phyloP scores from a whole-genome alignment of 192 early-diverging fungal genomes.

The Coemansia sp. region DNA sequence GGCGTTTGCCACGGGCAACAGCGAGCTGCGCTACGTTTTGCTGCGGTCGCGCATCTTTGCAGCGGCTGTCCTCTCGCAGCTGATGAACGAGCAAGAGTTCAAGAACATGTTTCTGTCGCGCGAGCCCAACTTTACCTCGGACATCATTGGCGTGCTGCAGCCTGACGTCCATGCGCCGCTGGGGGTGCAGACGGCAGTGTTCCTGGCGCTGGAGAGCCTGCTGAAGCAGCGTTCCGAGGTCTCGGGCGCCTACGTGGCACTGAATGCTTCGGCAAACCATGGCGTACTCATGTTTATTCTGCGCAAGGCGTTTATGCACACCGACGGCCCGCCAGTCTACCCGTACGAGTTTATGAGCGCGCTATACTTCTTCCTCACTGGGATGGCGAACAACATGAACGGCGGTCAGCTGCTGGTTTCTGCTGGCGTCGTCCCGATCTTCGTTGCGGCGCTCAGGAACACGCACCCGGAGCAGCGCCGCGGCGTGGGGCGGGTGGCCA shows the following conservation, averaged over 20 bases:
- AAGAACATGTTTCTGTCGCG: constrained; percentile 75
- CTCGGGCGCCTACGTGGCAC: constrained; percentile 72
- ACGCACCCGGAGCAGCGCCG: constrained; percentile 51
- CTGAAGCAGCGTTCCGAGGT: constrained; percentile 70
- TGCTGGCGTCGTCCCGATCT: constrained; percentile 79
- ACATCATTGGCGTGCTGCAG: constrained; percentile 70
- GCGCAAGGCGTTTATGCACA: constrained; percentile 59
- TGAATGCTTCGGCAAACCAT: constrained; percentile 91
- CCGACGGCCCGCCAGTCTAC: constrained; percentile 36
- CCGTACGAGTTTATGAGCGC: constrained; percentile 75
- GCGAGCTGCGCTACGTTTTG: constrained; percentile 50
- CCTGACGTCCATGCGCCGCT: constrained; percentile 63
- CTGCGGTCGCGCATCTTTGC: constrained; percentile 72
- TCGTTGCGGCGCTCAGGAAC: constrained; percentile 69
- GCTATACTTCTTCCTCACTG: constrained; percentile 69
- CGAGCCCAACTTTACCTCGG: constrained; percentile 79
- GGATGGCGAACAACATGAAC: constrained; percentile 69
- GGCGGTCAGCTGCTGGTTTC: constrained; percentile 88
- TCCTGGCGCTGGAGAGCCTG: constrained; percentile 80
- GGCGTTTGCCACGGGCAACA: constrained; percentile 47
- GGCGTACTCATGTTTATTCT: constrained; percentile 81
- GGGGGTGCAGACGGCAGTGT: constrained; percentile 69
- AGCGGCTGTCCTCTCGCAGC: constrained; percentile 67
- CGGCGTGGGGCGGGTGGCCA: constrained; percentile 64
- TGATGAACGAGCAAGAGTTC: constrained; percentile 45